Conservation (phyloP, 2,329 filamentous ascomycete species). For the Tolypocladium capitatum region DNA sequence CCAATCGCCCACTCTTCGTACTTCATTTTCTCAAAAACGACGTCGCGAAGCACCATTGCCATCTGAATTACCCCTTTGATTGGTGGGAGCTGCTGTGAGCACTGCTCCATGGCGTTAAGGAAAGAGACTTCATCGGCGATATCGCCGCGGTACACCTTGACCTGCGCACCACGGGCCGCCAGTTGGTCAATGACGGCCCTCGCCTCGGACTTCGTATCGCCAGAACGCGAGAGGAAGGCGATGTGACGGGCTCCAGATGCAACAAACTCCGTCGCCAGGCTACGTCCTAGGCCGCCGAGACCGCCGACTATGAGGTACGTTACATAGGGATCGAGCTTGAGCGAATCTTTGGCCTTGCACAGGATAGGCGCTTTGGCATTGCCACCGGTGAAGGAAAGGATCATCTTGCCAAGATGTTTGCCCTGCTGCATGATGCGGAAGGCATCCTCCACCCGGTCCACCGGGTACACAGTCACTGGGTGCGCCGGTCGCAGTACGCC, state of each 20-base stretch:
- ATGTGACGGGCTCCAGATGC: slow-evolving; percentile 1
- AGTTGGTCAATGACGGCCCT: neutral
- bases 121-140: slow-evolving; percentile 3
- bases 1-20: neutral
- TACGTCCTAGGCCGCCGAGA: neutral
- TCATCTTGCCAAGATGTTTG: neutral
- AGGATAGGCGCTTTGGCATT: neutral
- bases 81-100: neutral
- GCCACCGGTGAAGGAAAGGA: neutral
- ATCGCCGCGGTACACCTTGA: neutral
- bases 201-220: neutral
- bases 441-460: neutral
- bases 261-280: no score
- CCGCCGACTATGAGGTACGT: slow-evolving; percentile 1
- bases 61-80: slow-evolving; percentile 1
- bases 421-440: slow-evolving; percentile 1
- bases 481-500: no score
- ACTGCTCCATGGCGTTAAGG: neutral
- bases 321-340: neutral
- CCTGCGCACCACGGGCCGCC: neutral
- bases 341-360: neutral
- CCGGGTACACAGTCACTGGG: no score
- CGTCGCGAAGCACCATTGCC: slow-evolving; percentile 2
- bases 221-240: slow-evolving; percentile 1
- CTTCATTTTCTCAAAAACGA: neutral